Evolutionary conservation across 768 basidiomycete species (phyloP), one percentile per base, ranked within the genome.

Genomic region (Pleurotus citrinopileatus): DNA sequence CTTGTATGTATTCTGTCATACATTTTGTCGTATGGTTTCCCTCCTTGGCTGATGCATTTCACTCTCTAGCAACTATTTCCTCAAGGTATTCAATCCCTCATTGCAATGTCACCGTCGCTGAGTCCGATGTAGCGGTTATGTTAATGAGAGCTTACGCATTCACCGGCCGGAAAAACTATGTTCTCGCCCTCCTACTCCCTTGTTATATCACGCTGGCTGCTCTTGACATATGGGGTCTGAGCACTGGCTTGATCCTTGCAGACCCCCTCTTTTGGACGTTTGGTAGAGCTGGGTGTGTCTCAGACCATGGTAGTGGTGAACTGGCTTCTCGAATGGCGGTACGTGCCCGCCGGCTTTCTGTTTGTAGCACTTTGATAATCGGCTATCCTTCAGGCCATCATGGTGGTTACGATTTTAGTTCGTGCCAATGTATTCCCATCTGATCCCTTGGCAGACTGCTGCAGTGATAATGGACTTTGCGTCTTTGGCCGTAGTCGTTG

Each of bases 71-170:
- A 61, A 57, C 29, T 62, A 5, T 37, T 34, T 46, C 45, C 63
- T 27, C 59, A 61, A 57, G 62, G 62, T 60, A 19, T 19, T 3
- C 20, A 20, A 44, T 47, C 2, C 13, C 17, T 42, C 40, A 17
- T 42, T 8, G 40, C 9, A 12, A 42, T 9, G 40, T 26, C 25
- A 17, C 17, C 32, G 26, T 19, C 12, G 26, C 26, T 17, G 4
- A 13, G 12, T 25, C 25, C 52, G 13, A 12, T 22, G 13, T 34
- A 67, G 65, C 63, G 10, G 65, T 64, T 1, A 59, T 66, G 51
- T 25, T 62, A n/a, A 54, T 59, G 17, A 52, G 66, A 13, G 61
- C 64, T 9, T 64, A 64, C 57, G 66, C 65, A 2, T 67, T 67
- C 43, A 61, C 65, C 6, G 66, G 65, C 22, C 45, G 60, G 32